Conservation (phyloP, 163 green algal species). For the Scenedesmus sp. region DNA sequence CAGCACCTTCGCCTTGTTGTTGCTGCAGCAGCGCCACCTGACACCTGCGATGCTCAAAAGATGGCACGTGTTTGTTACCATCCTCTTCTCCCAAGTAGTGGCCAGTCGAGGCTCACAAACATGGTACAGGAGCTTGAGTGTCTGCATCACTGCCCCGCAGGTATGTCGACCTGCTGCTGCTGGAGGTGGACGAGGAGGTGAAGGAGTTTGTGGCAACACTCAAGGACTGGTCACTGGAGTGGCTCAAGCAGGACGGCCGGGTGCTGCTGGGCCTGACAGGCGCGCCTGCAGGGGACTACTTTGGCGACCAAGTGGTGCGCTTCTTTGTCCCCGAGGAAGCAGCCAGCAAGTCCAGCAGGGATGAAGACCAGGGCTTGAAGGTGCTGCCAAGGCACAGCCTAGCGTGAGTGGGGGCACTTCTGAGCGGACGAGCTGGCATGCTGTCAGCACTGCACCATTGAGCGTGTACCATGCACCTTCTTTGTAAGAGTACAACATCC, state of each 20-base stretch:
- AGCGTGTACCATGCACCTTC: too few relatives aligned
- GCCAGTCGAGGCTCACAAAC: too few relatives aligned
- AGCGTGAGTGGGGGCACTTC: background rate
- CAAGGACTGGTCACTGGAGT: conserved; percentile 36
- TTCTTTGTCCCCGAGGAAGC: background rate
- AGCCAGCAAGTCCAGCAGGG: background rate
- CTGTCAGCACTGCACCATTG: background rate
- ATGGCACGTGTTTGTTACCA: too few relatives aligned
- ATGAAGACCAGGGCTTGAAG: background rate
- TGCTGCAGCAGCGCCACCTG: background rate
- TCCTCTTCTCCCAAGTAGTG: too few relatives aligned
- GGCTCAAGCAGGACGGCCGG: conserved; percentile 19
- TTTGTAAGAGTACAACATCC: too few relatives aligned
- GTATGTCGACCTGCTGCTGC: background rate
- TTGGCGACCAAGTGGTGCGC: background rate
- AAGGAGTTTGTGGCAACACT: conserved; percentile 19
- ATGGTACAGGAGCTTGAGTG: too few relatives aligned
- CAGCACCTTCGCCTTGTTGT: background rate
- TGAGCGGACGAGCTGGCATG: background rate
- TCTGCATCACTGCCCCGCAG: background rate
- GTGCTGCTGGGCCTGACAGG: conserved; percentile 35
- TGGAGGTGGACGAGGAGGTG: conserved; percentile 32
- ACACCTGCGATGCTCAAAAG: too few relatives aligned
- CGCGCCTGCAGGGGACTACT: conserved; percentile 17
- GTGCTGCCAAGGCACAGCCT: conserved; percentile 1